Evolutionary conservation across 163 green algal genomes (phyloP).

Genomic region (Coccomyxa subellipsoidea): DNA sequence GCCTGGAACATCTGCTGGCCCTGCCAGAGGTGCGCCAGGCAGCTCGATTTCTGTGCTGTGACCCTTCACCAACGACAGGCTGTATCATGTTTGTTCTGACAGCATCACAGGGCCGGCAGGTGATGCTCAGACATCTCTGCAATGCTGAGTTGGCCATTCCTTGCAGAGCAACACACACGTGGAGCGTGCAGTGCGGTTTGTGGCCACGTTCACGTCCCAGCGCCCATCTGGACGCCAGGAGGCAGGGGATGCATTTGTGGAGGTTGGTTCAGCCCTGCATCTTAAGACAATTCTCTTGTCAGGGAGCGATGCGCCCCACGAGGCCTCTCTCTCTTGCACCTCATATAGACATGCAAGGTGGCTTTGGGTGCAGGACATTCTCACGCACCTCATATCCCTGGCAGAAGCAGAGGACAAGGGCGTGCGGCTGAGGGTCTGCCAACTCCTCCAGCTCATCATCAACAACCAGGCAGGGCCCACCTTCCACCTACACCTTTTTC

Average conservation of each 20-base stretch:
- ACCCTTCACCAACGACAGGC: too few relatives aligned
- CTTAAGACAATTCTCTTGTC: too few relatives aligned
- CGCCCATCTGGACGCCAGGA: background rate
- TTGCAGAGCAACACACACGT: background rate
- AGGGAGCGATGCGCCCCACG: too few relatives aligned
- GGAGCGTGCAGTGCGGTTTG: conserved; percentile 7
- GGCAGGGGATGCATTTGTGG: background rate
- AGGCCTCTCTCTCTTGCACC: too few relatives aligned
- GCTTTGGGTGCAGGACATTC: conserved; percentile 3
- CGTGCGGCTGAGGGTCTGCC: background rate
- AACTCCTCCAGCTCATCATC: background rate
- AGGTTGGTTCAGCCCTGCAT: background rate
- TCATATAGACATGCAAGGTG: too few relatives aligned
- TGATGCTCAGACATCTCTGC: background rate
- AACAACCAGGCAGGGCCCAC: conserved; percentile 4
- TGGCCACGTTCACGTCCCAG: background rate
- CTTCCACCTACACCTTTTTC: background rate
- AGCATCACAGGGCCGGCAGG: background rate
- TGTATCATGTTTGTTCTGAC: too few relatives aligned
- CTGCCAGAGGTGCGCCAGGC: background rate
- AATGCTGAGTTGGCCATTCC: background rate
- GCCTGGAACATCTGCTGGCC: background rate
- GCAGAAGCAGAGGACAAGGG: conserved; percentile 2
- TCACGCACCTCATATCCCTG: background rate
- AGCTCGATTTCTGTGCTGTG: too few relatives aligned